These are phyloP conservation scores for Pichia phayaonensis DNA, from an alignment of 805 yeast species.

Conservation along the genomic window DNA sequence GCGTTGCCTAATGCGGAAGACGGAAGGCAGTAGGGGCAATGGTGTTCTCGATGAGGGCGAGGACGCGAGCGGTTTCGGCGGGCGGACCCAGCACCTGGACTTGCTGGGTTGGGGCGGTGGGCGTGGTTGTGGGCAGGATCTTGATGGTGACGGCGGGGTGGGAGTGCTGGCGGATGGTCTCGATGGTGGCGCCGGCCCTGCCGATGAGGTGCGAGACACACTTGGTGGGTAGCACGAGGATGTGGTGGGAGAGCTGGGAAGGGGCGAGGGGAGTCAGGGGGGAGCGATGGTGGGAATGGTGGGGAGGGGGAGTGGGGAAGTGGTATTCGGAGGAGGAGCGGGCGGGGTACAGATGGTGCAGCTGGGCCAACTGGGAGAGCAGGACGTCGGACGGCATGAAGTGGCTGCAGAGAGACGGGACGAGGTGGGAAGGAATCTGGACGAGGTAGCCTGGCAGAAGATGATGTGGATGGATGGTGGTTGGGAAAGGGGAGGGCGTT, in stretches of 20 bases:
- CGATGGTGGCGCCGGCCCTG: neutral
- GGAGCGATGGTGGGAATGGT: neutral
- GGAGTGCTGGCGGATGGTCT: neutral
- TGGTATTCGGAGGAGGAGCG: neutral
- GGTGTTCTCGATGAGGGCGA: no score
- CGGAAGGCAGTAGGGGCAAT: no score
- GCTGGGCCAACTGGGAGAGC: neutral
- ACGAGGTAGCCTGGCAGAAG: neutral
- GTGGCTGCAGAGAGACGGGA: neutral
- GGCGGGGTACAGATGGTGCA: neutral
- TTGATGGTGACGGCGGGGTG: neutral
- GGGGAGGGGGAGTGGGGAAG: neutral
- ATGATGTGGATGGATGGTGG: neutral
- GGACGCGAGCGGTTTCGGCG: no score
- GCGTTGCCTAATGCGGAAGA: no score
- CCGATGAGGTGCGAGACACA: neutral
- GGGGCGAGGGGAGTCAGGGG: no score
- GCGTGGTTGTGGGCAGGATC: neutral
- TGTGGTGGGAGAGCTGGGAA: neutral
- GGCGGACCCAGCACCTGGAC: neutral
- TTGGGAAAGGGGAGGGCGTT: no score
- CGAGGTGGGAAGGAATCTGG: neutral
- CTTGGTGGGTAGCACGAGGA: neutral
- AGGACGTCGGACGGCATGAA: neutral
- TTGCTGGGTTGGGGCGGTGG: neutral